A percentile compares a stretch with the other conserved stretches of the same genome.
These are phyloP conservation scores for Taphrina confusa DNA, from an alignment of 1,139 yeast species.

Conservation along the genomic window DNA sequence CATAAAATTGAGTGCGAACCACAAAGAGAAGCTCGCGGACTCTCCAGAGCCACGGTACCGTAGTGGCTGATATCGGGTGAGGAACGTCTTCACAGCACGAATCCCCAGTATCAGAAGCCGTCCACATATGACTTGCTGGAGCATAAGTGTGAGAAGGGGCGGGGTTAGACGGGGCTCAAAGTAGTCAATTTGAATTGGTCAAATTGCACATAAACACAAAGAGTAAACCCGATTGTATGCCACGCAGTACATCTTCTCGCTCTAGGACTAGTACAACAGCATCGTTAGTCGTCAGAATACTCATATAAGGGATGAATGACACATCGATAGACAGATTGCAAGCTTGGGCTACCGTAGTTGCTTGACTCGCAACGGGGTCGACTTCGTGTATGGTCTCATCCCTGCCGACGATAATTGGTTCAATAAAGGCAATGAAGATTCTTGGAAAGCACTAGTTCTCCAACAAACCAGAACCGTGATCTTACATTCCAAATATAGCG, in stretches of 20 bases:
- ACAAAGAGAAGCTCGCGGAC: too few species aligned
- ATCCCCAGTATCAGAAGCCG: too few species aligned
- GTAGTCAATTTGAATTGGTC: too few species aligned
- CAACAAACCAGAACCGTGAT: constrained; percentile 15
- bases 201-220: too few species aligned
- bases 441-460: constrained; percentile 6
- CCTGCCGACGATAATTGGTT: constrained; percentile 2
- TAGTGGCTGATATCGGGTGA: too few species aligned
- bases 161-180: too few species aligned
- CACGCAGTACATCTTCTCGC: constrained; percentile 12
- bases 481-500: constrained; percentile 1
- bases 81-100: too few species aligned
- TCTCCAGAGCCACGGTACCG: too few species aligned
- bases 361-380: constrained; percentile 12
- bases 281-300: constrained; percentile 3
- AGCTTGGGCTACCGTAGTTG: constrained; percentile 13
- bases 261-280: constrained; percentile 10
- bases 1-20: too few species aligned
- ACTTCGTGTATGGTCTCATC: constrained; percentile 1
- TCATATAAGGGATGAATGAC: neutral
- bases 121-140: too few species aligned
- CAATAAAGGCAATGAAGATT: constrained; percentile 7
- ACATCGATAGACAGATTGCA: constrained; percentile 11
- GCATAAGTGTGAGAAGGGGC: too few species aligned
- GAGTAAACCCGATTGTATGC: too few species aligned